Percentiles rank a stretch among this genome's conserved stretches.
Conservation (phyloP, 495 filamentous ascomycete species). For the Sordaria brevicollis region DNA sequence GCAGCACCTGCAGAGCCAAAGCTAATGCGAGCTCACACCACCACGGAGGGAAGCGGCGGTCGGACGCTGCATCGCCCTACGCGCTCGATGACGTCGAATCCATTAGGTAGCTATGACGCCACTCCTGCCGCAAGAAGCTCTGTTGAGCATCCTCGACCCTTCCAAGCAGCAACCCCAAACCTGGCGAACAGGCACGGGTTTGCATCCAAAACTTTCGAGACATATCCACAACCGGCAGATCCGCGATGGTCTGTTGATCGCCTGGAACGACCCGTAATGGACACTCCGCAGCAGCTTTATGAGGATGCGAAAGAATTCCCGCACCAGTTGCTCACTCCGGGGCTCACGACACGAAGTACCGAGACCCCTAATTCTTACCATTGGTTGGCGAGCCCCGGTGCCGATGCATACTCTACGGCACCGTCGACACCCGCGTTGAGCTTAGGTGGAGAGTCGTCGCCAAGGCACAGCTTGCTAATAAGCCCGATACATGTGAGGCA, state of each 20-base stretch:
- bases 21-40: not conserved
- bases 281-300: constrained; percentile 12
- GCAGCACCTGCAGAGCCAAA: not conserved
- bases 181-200: not conserved
- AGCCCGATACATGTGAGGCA: constrained; percentile 13
- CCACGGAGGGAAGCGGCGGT: not conserved
- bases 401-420: constrained; percentile 20
- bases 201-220: not conserved
- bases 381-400: constrained; percentile 1
- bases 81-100: not conserved
- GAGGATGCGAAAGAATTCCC: constrained; percentile 14
- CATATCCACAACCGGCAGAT: not conserved
- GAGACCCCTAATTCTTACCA: constrained; percentile 2
- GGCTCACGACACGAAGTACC: constrained; percentile 4
- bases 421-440: constrained; percentile 30
- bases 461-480: constrained; percentile 22
- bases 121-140: not conserved
- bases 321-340: not conserved
- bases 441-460: constrained; percentile 24
- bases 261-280: constrained; percentile 11
- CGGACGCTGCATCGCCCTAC: not conserved
- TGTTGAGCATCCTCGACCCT: not conserved
- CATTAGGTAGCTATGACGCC: not conserved
- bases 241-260: not conserved
- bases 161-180: not conserved